Evolutionary conservation across 2,329 filamentous ascomycete species (phyloP).

Genomic region (Colletotrichum godetiae): DNA sequence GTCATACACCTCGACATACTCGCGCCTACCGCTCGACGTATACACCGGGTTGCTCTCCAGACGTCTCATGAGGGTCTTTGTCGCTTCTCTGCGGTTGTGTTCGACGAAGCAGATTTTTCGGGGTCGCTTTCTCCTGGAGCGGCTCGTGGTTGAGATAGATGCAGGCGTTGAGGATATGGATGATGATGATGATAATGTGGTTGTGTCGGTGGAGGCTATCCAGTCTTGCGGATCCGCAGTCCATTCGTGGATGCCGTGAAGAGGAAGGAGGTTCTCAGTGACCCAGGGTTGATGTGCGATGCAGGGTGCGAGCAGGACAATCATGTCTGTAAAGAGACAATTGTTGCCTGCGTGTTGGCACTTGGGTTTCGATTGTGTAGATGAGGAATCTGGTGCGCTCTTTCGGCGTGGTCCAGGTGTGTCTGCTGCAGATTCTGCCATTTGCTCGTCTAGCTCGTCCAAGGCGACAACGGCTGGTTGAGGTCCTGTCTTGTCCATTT

Average conservation of each 20-base stretch:
- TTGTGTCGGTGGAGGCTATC: slow-evolving; percentile 25
- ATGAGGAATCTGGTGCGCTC: background rate
- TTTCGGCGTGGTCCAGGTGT: background rate
- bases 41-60: slow-evolving; percentile 46
- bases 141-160: background rate
- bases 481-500: background rate
- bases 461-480: background rate
- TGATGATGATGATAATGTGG: background rate
- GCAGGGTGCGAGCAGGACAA: slow-evolving; percentile 55
- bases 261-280: slow-evolving; percentile 50
- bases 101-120: slow-evolving; percentile 52
- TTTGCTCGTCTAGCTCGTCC: background rate
- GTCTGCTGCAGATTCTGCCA: background rate
- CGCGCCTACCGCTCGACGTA: slow-evolving; percentile 42
- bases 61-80: slow-evolving; percentile 45
- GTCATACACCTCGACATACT: slow-evolving; percentile 57
- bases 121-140: background rate
- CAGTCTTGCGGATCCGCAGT: slow-evolving; percentile 51
- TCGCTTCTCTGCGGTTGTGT: slow-evolving; percentile 40
- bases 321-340: slow-evolving; percentile 51
- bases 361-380: background rate
- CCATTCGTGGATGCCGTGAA: slow-evolving; percentile 54
- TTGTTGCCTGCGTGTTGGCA: slow-evolving; percentile 41
- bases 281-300: slow-evolving; percentile 50
- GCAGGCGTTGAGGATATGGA: background rate